A percentile compares a stretch with the other conserved stretches of the same genome.
phyloP scores from a whole-genome alignment of 306 rosid species.

The Lupinus albus region DNA sequence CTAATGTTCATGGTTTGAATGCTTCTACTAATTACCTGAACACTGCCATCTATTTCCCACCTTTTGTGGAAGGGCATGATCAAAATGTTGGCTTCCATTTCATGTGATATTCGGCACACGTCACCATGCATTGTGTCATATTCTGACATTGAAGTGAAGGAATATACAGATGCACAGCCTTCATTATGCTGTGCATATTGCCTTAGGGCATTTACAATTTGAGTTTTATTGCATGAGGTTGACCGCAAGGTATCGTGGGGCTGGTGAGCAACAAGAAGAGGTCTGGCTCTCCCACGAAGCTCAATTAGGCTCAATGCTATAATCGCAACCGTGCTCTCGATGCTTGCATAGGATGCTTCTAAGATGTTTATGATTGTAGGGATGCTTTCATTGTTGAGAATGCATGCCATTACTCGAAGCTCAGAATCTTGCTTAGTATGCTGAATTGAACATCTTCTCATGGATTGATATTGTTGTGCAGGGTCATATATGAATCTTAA shows the following conservation, averaged over 20 bases:
- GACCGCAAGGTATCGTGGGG: background rate
- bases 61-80: conserved; percentile 69
- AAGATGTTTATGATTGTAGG: conserved; percentile 57
- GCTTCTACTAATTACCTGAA: conserved; percentile 40
- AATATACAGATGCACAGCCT: conserved; percentile 43
- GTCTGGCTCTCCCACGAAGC: conserved; percentile 57
- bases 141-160: conserved; percentile 59
- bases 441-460: conserved; percentile 54
- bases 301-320: conserved; percentile 58
- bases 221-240: conserved; percentile 34
- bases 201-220: conserved; percentile 53
- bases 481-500: conserved; percentile 52
- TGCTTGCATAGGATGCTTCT: conserved; percentile 64
- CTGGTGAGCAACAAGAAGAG: conserved; percentile 61
- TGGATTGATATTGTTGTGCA: conserved; percentile 42
- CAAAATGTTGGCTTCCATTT: conserved; percentile 48
- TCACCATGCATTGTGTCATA: conserved; percentile 52
- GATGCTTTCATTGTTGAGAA: conserved; percentile 49
- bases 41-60: conserved; percentile 63
- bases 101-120: conserved; percentile 45
- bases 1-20: conserved; percentile 49
- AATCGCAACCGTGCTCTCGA: conserved; percentile 48
- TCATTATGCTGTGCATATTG: conserved; percentile 48
- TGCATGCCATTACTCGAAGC: conserved; percentile 59
- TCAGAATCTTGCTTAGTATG: conserved; percentile 50